phyloP scores from a whole-genome alignment of 192 early-diverging fungal species.

The Podila epicladia region DNA sequence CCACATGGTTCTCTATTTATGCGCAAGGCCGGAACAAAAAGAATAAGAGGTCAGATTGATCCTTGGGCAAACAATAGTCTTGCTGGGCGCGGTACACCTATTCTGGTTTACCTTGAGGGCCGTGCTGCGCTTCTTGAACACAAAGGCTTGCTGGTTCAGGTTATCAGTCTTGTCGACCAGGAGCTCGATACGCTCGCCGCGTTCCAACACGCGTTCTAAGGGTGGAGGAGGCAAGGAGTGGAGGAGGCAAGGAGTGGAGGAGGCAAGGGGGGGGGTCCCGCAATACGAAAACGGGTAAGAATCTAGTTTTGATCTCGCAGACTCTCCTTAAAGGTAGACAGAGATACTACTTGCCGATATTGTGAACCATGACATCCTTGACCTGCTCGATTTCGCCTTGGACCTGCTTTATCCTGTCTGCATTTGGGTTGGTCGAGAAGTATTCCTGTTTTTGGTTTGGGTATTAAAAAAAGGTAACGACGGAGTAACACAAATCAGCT shows the following conservation, averaged over 20 bases:
- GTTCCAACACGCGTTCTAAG: conserved; percentile 84
- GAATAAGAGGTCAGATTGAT: neutral
- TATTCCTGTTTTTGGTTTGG: conserved; percentile 61
- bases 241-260: too few relatives aligned
- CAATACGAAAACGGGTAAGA: too few relatives aligned
- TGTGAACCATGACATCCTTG: conserved; percentile 94
- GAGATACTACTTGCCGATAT: conserved; percentile 70
- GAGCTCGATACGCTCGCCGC: conserved; percentile 89
- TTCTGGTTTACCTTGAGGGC: conserved; percentile 68
- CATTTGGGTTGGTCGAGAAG: conserved; percentile 74
- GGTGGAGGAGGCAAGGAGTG: too few relatives aligned
- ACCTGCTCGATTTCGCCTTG: conserved; percentile 94
- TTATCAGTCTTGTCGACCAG: conserved; percentile 91
- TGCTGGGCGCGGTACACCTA: neutral
- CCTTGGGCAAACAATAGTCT: neutral
- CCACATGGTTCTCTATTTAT: conserved; percentile 82
- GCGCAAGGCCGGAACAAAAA: neutral
- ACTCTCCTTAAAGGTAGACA: too few relatives aligned
- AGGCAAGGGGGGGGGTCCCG: too few relatives aligned
- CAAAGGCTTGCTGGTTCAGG: conserved; percentile 89
- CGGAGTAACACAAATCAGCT: too few relatives aligned
- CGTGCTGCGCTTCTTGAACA: conserved; percentile 89
- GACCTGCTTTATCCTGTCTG: conserved; percentile 82
- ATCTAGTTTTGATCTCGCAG: too few relatives aligned
- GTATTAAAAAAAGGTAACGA: neutral